Evolutionary conservation across 2,329 filamentous ascomycete species (phyloP).

Genomic region (Pseudogymnoascus pannorum): DNA sequence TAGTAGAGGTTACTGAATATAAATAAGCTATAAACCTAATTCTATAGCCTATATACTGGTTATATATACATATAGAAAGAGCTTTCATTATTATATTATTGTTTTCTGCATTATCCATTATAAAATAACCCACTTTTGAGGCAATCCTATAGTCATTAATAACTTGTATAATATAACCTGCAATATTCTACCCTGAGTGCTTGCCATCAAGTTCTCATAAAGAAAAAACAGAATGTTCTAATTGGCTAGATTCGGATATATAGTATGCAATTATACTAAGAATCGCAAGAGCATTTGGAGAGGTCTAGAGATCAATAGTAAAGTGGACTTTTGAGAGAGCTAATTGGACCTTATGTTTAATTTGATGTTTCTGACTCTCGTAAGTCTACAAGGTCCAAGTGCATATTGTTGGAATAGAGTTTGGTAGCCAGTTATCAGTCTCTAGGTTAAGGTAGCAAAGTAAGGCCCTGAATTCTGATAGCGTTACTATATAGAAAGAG

Average conservation of each 20-base stretch:
- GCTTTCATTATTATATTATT: too few relatives aligned
- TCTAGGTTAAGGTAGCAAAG: background rate
- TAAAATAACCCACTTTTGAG: too few relatives aligned
- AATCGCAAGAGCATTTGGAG: constrained; percentile 13
- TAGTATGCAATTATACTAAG: constrained; percentile 13
- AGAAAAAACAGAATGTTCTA: background rate
- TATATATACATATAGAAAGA: too few relatives aligned
- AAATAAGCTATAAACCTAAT: background rate
- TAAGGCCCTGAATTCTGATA: background rate
- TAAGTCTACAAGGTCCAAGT: background rate
- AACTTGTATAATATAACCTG: background rate
- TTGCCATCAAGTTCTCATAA: constrained; percentile 9
- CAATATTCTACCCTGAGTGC: constrained; percentile 9
- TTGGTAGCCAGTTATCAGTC: background rate
- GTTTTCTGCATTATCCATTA: too few relatives aligned
- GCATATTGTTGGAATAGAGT: background rate
- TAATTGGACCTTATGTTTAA: background rate
- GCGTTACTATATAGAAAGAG: background rate
- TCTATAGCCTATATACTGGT: too few relatives aligned
- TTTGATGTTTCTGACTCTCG: background rate
- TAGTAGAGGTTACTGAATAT: too few relatives aligned
- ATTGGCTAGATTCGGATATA: background rate
- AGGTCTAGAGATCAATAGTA: constrained; percentile 16
- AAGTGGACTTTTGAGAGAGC: background rate
- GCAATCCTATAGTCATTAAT: background rate